Evolutionary conservation across 2,329 filamentous ascomycete genomes (phyloP).

Genomic region (Fusarium sp.): DNA sequence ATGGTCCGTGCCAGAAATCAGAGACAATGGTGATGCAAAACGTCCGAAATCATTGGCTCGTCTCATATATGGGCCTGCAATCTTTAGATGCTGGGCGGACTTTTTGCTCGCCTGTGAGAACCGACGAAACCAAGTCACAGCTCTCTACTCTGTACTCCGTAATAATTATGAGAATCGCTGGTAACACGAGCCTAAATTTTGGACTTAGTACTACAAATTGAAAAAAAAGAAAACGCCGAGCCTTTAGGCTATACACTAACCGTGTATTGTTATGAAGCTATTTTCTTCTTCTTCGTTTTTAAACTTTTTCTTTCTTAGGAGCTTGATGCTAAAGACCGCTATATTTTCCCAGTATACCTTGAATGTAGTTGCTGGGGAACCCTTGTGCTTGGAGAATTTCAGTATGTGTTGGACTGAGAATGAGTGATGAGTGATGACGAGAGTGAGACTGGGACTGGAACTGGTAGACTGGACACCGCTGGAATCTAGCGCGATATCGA

Average conservation of each 20-base stretch:
- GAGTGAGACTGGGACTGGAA: background rate
- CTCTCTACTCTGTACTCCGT: background rate
- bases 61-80: constrained; percentile 19
- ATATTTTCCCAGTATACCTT: background rate
- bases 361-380: background rate
- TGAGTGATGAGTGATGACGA: constrained; percentile 8
- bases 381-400: constrained; percentile 15
- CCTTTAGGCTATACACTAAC: background rate
- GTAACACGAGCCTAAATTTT: background rate
- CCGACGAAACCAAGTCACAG: background rate
- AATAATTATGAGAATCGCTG: background rate
- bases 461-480: background rate
- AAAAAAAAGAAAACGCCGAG: too few relatives aligned
- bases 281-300: background rate
- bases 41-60: constrained; percentile 29
- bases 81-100: constrained; percentile 17
- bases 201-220: background rate
- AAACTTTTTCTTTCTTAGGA: background rate
- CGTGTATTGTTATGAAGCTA: background rate
- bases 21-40: constrained; percentile 36
- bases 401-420: constrained; percentile 4
- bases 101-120: constrained; percentile 19
- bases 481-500: constrained; percentile 26
- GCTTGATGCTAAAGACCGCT: background rate
- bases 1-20: constrained; percentile 33